phyloP scores from a whole-genome alignment of 2,329 filamentous ascomycete species.

The Phyllosticta citrichinensis region DNA sequence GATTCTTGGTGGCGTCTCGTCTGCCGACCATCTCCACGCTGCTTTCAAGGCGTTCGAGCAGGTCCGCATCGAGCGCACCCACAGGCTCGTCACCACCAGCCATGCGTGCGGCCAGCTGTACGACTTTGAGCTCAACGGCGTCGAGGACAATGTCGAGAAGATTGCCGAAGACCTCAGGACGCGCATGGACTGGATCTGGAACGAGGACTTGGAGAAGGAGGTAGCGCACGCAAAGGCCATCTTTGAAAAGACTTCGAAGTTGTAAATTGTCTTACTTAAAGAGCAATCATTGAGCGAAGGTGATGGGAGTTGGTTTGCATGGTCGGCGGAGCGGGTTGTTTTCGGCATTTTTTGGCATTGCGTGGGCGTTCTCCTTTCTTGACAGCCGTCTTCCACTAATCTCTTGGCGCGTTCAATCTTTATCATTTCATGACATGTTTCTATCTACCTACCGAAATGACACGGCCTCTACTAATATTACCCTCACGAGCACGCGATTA shows the following conservation, averaged over 20 bases:
- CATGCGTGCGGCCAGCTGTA: conserved; percentile 30
- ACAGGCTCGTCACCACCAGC: conserved; percentile 34
- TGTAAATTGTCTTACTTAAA: background rate
- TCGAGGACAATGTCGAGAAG: conserved; percentile 25
- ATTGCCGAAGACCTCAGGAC: conserved; percentile 20
- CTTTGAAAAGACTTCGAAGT: background rate
- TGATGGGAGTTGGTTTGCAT: background rate
- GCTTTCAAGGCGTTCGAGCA: conserved; percentile 29
- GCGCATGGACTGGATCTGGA: conserved; percentile 33
- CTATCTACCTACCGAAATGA: too few species aligned
- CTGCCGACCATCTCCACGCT: conserved; percentile 15
- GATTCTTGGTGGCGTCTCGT: conserved; percentile 18
- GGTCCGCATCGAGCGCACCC: conserved; percentile 32
- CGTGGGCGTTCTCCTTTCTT: background rate
- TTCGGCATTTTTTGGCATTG: background rate
- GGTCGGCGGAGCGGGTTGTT: background rate
- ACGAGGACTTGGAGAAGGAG: conserved; percentile 26
- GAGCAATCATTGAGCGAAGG: background rate
- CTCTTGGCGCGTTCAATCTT: too few species aligned
- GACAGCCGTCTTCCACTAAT: background rate
- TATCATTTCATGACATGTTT: too few species aligned
- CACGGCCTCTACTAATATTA: too few species aligned
- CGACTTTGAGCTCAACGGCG: conserved; percentile 25
- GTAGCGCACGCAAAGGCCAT: conserved; percentile 11
- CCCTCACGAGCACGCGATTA: too few species aligned